Conservation (phyloP, 768 basidiomycete genomes). For the Floccularia luteovirens region DNA sequence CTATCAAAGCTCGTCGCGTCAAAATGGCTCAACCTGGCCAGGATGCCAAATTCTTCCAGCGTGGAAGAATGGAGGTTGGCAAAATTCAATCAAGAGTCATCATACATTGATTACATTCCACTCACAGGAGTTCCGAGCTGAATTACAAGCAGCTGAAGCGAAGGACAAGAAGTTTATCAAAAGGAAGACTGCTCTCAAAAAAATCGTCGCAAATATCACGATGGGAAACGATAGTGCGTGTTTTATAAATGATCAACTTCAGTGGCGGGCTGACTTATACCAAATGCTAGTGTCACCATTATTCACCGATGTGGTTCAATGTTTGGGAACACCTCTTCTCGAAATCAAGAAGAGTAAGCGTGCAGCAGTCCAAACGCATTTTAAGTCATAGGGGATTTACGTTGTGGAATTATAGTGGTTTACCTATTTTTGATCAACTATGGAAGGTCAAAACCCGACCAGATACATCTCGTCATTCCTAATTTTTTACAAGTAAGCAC, state of each 20-base stretch:
- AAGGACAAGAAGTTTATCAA: slow-evolving; percentile 97
- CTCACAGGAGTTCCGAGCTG: slow-evolving; percentile 77
- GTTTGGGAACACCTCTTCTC: slow-evolving; percentile 87
- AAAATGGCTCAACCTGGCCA: slow-evolving; percentile 64
- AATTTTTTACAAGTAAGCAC: slow-evolving; percentile 75
- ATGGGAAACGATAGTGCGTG: slow-evolving; percentile 98
- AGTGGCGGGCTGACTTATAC: background rate
- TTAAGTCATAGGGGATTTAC: slow-evolving; percentile 8
- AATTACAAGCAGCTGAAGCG: slow-evolving; percentile 83
- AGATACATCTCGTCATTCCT: slow-evolving; percentile 85
- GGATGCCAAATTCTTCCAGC: slow-evolving; percentile 88
- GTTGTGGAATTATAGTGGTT: slow-evolving; percentile 68
- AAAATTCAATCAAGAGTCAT: background rate
- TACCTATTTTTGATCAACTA: slow-evolving; percentile 98
- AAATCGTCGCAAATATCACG: slow-evolving; percentile 97
- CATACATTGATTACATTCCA: background rate
- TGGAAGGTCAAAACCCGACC: slow-evolving; percentile 88
- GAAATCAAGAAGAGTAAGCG: slow-evolving; percentile 99
- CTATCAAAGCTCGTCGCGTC: no score
- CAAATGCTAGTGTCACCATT: slow-evolving; percentile 73
- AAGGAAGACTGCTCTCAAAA: slow-evolving; percentile 92
- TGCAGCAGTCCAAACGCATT: background rate
- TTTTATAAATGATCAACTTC: slow-evolving; percentile 7
- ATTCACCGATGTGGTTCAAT: slow-evolving; percentile 94
- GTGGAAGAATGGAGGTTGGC: slow-evolving; percentile 84